Percentiles rank a stretch among this genome's conserved stretches.
These are phyloP conservation scores for Ganoderma lucidum DNA, from an alignment of 1,284 basidiomycete genomes.

Conservation along the genomic window DNA sequence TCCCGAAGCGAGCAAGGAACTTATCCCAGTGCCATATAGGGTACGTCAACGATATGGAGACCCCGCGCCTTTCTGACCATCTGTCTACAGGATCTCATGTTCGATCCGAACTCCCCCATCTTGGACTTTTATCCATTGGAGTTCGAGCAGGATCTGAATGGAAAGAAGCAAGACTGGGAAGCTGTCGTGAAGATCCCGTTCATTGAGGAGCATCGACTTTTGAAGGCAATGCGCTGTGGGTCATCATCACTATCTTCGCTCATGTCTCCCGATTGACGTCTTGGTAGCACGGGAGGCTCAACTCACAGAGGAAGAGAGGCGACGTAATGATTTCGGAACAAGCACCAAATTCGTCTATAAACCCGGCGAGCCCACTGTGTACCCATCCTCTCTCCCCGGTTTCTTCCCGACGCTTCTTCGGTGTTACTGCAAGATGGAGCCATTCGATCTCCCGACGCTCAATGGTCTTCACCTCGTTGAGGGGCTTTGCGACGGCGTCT, in stretches of 20 bases:
- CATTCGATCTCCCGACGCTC: conserved; percentile 89
- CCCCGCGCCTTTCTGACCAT: not conserved
- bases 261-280: not conserved
- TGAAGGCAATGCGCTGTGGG: conserved; percentile 84
- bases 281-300: conserved; percentile 74
- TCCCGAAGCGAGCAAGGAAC: conserved; percentile 88
- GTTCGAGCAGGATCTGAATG: conserved; percentile 95
- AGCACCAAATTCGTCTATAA: conserved; percentile 85
- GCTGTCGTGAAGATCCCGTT: conserved; percentile 99
- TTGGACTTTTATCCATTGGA: conserved; percentile 93
- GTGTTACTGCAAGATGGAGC: conserved; percentile 81
- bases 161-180: conserved; percentile 99
- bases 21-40: conserved; percentile 87
- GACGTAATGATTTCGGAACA: conserved; percentile 82
- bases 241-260: conserved; percentile 15
- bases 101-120: conserved; percentile 86
- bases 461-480: conserved; percentile 88
- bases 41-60: conserved; percentile 48
- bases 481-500: conserved; percentile 90
- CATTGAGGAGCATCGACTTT: conserved; percentile 86
- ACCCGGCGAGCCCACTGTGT: conserved; percentile 67
- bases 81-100: conserved; percentile 83
- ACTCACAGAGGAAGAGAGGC: conserved; percentile 80
- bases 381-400: conserved; percentile 92
- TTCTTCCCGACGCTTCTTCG: conserved; percentile 94